Evolutionary conservation across 2,329 filamentous ascomycete genomes (phyloP).

Genomic region (Ascochyta fabae): DNA sequence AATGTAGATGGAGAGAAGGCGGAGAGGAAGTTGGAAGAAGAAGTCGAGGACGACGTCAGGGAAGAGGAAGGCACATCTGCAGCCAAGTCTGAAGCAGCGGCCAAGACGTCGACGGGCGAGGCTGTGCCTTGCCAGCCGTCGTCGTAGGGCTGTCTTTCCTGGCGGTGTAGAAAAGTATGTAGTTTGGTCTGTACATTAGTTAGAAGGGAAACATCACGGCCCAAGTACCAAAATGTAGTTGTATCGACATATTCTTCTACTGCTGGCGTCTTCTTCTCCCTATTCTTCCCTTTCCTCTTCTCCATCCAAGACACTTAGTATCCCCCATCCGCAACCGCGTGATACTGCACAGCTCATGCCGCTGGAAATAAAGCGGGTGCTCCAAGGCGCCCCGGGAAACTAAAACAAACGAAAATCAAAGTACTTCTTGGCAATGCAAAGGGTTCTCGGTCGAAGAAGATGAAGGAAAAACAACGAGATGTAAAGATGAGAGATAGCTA

Average conservation of each 20-base stretch:
- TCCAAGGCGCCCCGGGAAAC: not conserved
- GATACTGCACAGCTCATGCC: not conserved
- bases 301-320: not conserved
- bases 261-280: not conserved
- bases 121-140: conserved; percentile 10
- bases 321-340: not conserved
- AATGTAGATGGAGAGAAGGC: not conserved
- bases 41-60: not conserved
- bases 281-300: not conserved
- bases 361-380: conserved; percentile 3
- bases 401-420: conserved; percentile 7
- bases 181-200: not conserved
- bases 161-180: not conserved
- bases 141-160: not conserved
- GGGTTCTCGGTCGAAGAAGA: conserved; percentile 1
- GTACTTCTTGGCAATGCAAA: not conserved
- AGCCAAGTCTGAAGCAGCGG: not conserved
- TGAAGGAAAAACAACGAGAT: not conserved
- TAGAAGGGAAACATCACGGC: not conserved
- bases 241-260: conserved; percentile 8
- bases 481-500: not conserved
- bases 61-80: not conserved
- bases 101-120: conserved; percentile 1
- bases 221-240: not conserved
- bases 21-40: conserved; percentile 4